Base-by-base conservation (phyloP, 208 protist species). In the Acanthamoeba royreba region DNA sequence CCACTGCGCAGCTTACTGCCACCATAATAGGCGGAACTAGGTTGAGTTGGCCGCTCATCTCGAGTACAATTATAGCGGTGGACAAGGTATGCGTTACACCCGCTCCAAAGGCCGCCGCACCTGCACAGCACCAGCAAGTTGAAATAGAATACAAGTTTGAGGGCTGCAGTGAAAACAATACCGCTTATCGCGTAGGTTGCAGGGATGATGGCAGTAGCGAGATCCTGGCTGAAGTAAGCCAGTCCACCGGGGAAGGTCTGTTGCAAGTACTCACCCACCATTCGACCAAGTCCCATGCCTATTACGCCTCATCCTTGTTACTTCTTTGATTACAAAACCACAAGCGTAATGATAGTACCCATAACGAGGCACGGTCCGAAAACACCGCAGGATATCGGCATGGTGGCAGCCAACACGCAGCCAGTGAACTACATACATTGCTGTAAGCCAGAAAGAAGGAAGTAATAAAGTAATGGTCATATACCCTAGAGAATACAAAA, bases 341-440 rank as follows among this genome's bases (percentile, higher is more conserved):
- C 28, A 11, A 83, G 22, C 11, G 46, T 28, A 15, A 77, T 31
- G 35, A 46, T 11, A 42, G 15, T 28, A 93, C 91, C 91, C 42
- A 93, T 83, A 7, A 69, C 74, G 17, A 93, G 81, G 66, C 47
- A 81, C 22, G 91, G 91, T 1, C 49, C 92, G 31, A 81, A 94
- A 17, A 94, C 63, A n/a, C 92, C 92, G 86, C 79, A 74, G 4
- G 92, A 81, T 13, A 94, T 91, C 19, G 92, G 92, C 66, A 94
- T 88, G n/a, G 72, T 77, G 17, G 83, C 55, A 42, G 55, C 55
- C 74, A 93, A 11, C 91, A 88, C 58, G 1, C 25, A 55, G 3
- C 77, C 53, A 2, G 63, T 63, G 35, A 87, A 93, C 91, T 93
- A 45, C 28, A 28, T n/a, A 61, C 38, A 52, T 46, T 33, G 33